Conservation (phyloP, 495 filamentous ascomycete species). For the Neurospora sp. region DNA sequence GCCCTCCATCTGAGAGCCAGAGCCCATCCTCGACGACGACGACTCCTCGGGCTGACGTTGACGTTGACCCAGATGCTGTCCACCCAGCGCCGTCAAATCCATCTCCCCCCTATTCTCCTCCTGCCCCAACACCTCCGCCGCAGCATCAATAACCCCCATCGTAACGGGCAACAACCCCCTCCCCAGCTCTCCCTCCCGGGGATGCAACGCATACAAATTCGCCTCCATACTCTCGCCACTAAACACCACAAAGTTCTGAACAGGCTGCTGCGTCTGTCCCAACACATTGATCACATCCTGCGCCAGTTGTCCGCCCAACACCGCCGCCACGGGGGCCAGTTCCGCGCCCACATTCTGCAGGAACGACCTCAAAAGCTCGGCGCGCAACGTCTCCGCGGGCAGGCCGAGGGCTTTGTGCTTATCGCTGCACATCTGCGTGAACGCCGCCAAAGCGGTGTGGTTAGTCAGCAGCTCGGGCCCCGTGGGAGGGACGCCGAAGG, state of each 20-base stretch:
- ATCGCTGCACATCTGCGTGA: slow-evolving; percentile 67
- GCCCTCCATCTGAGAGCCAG: neutral
- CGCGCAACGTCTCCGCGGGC: slow-evolving; percentile 61
- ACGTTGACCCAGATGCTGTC: neutral
- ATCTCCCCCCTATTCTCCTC: neutral
- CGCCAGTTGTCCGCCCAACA: slow-evolving; percentile 79
- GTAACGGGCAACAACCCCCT: slow-evolving; percentile 11
- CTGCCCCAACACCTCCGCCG: neutral
- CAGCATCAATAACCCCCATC: neutral
- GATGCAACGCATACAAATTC: slow-evolving; percentile 73
- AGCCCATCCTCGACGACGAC: too few species aligned
- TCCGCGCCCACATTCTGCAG: slow-evolving; percentile 73
- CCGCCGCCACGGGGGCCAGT: slow-evolving; percentile 77
- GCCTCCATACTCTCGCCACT: slow-evolving; percentile 72
- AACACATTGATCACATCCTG: slow-evolving; percentile 98
- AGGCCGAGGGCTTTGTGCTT: slow-evolving; percentile 68
- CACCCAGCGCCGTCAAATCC: neutral
- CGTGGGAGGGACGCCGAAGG: slow-evolving; percentile 46
- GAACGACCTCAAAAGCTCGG: slow-evolving; percentile 75
- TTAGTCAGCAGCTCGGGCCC: slow-evolving; percentile 15
- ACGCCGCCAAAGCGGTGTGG: slow-evolving; percentile 50
- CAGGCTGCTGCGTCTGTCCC: slow-evolving; percentile 77
- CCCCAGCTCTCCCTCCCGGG: slow-evolving; percentile 39
- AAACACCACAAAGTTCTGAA: slow-evolving; percentile 90
- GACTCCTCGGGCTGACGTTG: neutral